A percentile compares a stretch with the other conserved stretches of the same genome.
These are phyloP conservation scores for Tulasnella sp. DNA, from an alignment of 768 basidiomycete genomes.

Conservation along the genomic window DNA sequence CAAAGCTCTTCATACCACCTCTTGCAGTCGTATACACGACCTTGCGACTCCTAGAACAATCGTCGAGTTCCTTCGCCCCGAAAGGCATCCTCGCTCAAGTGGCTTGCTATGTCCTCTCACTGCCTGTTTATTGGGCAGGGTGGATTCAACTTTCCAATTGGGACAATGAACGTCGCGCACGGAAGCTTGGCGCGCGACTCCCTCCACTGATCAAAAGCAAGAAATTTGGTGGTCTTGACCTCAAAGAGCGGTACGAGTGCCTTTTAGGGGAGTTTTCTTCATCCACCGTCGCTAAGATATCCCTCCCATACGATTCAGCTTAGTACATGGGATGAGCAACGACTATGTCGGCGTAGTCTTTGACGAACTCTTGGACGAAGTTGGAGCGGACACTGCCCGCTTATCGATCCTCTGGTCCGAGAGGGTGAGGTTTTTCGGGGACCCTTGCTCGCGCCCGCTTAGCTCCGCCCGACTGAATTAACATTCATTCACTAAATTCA, in stretches of 20 bases:
- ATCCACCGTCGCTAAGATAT: too few species aligned
- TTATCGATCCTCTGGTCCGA: constrained; percentile 2
- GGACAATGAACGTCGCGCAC: not conserved
- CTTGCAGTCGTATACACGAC: not conserved
- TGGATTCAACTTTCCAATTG: not conserved
- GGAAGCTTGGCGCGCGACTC: not conserved
- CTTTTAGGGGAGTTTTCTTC: not conserved
- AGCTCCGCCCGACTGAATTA: too few species aligned
- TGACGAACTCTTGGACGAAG: constrained; percentile 17
- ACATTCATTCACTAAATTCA: too few species aligned
- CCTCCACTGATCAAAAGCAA: not conserved
- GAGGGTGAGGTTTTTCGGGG: not conserved
- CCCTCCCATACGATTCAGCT: not conserved
- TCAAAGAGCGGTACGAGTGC: not conserved
- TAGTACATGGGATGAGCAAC: not conserved
- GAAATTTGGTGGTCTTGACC: constrained; percentile 4
- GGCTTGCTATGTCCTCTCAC: not conserved
- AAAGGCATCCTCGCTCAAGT: not conserved
- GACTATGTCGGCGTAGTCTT: constrained; percentile 8
- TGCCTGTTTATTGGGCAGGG: not conserved
- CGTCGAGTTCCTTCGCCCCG: not conserved
- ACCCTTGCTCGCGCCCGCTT: not conserved
- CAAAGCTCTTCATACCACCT: not conserved
- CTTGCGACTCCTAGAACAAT: not conserved
- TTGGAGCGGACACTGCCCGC: constrained; percentile 4